A percentile compares a stretch with the other conserved stretches of the same genome.
Conservation (phyloP, 164 flowering plant genomes). For the Umbellularia californica region DNA sequence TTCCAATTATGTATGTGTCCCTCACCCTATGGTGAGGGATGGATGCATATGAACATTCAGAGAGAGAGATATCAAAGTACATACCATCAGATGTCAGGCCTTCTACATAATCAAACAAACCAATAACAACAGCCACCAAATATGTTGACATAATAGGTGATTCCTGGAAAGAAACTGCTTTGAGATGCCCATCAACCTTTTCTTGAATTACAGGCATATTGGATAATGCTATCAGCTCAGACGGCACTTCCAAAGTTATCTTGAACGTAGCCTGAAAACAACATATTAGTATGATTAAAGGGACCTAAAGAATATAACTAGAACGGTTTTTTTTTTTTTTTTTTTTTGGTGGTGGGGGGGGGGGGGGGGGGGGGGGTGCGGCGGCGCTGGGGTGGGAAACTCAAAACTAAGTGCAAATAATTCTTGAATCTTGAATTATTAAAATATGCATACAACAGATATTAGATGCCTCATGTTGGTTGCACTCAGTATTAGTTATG, state of each 20-base stretch:
- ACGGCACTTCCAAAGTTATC: constrained; percentile 76
- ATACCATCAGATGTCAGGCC: constrained; percentile 83
- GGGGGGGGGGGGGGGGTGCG: neutral
- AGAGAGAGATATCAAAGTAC: neutral
- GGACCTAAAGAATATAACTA: neutral
- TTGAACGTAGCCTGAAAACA: constrained; percentile 83
- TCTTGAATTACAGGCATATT: constrained; percentile 89
- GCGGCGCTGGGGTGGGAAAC: rapidly evolving
- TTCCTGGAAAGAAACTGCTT: constrained; percentile 68
- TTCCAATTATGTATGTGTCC: no score
- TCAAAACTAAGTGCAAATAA: no score
- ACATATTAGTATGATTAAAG: neutral
- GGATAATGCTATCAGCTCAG: constrained; percentile 78
- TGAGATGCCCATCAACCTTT: constrained; percentile 51
- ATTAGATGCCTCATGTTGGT: no score
- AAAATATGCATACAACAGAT: no score
- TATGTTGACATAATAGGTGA: constrained; percentile 97
- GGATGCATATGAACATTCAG: no score
- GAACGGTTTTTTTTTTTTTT: no score
- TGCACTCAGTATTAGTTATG: no score
- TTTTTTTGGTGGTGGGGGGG: no score
- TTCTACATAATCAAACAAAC: constrained; percentile 91
- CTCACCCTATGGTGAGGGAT: no score
- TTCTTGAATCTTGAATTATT: no score
- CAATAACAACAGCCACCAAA: constrained; percentile 90